These are phyloP conservation scores for Heterobasidion annosum DNA, from an alignment of 1,284 basidiomycete species.

Conservation along the genomic window DNA sequence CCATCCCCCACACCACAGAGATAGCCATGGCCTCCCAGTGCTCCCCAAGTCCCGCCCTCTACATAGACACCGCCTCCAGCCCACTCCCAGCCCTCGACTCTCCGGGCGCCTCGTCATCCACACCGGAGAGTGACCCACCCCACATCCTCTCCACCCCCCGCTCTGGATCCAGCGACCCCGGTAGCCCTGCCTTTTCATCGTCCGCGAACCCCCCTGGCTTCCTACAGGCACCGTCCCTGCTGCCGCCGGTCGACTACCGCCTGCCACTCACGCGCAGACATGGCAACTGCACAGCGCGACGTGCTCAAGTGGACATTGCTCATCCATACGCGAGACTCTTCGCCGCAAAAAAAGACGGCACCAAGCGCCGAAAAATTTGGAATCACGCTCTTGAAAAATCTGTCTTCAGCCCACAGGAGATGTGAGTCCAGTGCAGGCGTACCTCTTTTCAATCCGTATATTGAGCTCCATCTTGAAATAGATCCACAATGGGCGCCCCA, in stretches of 20 bases:
- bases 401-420: slow-evolving; percentile 55
- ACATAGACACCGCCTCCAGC: too few relatives aligned
- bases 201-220: neutral
- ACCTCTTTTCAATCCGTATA: neutral
- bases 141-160: too few relatives aligned
- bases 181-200: too few relatives aligned
- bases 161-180: too few relatives aligned
- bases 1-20: too few relatives aligned
- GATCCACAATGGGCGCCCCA: slow-evolving; percentile 56
- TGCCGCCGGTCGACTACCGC: slow-evolving; percentile 9
- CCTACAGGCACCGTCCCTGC: slow-evolving; percentile 5
- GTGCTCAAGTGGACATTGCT: slow-evolving; percentile 22
- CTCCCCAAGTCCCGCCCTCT: too few relatives aligned
- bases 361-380: slow-evolving; percentile 64
- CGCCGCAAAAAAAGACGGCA: slow-evolving; percentile 50
- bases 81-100: too few relatives aligned
- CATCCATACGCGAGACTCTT: slow-evolving; percentile 60
- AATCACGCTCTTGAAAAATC: slow-evolving; percentile 65
- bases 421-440: slow-evolving; percentile 30
- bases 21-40: too few relatives aligned
- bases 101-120: too few relatives aligned
- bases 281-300: slow-evolving; percentile 1
- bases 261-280: slow-evolving; percentile 3
- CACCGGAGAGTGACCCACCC: too few relatives aligned
- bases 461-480: slow-evolving; percentile 14